Percentiles rank a stretch among this genome's conserved stretches.
These are phyloP conservation scores for Termitomyces sp. DNA, from an alignment of 768 basidiomycete species.

Conservation along the genomic window DNA sequence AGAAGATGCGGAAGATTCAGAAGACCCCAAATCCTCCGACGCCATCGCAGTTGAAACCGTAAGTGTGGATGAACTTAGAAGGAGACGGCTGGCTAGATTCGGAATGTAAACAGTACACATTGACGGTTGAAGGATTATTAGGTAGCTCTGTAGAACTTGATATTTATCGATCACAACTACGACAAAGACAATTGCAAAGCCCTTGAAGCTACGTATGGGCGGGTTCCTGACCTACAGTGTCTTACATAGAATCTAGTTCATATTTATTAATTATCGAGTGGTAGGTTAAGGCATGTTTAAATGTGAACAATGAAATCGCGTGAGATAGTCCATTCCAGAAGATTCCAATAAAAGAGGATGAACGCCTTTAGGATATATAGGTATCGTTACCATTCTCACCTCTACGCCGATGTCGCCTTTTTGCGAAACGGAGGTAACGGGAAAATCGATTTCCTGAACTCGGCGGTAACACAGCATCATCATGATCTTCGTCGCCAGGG, in stretches of 20 bases:
- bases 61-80: conserved; percentile 64
- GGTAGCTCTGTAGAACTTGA: background rate
- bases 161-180: background rate
- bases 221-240: background rate
- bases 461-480: conserved; percentile 9
- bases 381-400: conserved; percentile 26
- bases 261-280: background rate
- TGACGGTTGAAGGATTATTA: background rate
- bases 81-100: conserved; percentile 61
- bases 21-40: conserved; percentile 1
- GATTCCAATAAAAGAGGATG: background rate
- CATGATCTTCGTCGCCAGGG: conserved; percentile 20
- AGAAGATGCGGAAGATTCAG: conserved; percentile 26
- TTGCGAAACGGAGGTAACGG: conserved; percentile 52
- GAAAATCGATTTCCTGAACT: conserved; percentile 43
- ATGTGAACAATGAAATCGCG: background rate
- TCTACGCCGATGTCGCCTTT: conserved; percentile 27
- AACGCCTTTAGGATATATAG: conserved; percentile 7
- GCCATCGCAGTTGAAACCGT: conserved; percentile 32
- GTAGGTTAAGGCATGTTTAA: background rate
- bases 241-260: background rate
- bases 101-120: conserved; percentile 32
- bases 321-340: background rate
- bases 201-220: background rate
- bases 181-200: background rate